These are phyloP conservation scores for Phaffia australis DNA, from an alignment of 768 basidiomycete genomes.

Conservation along the genomic window DNA sequence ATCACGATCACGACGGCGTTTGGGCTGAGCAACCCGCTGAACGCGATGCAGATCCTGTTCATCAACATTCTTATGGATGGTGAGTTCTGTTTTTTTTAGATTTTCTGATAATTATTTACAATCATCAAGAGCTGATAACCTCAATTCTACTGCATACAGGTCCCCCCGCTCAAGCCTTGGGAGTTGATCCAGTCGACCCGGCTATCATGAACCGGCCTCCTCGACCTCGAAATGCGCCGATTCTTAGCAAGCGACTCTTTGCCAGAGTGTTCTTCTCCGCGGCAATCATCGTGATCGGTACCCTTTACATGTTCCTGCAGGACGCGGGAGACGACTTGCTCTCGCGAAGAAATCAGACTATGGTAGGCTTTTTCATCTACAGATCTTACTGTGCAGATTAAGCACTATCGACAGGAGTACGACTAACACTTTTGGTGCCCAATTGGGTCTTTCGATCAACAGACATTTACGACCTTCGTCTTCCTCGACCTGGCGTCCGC, in stretches of 20 bases:
- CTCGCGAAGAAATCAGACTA: constrained; percentile 81
- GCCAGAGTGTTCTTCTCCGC: constrained; percentile 83
- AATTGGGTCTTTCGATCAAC: constrained; percentile 1
- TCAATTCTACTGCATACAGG: constrained; percentile 42
- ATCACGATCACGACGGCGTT: constrained; percentile 89
- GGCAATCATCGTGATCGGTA: constrained; percentile 83
- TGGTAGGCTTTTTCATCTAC: constrained; percentile 49
- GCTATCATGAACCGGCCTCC: constrained; percentile 90
- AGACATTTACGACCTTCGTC: constrained; percentile 98
- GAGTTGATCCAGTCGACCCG: constrained; percentile 89
- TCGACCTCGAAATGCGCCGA: constrained; percentile 75
- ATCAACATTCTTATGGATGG: constrained; percentile 99
- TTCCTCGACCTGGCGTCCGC: constrained; percentile 93
- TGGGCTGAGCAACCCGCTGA: constrained; percentile 78
- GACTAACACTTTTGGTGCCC: neutral
- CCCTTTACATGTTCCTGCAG: constrained; percentile 71
- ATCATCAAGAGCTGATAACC: neutral
- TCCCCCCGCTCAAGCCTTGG: constrained; percentile 86
- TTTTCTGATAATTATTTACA: too few relatives aligned
- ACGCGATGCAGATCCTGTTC: constrained; percentile 95
- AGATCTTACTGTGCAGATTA: neutral
- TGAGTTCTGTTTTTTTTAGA: constrained; percentile 33
- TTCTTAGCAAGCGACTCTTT: constrained; percentile 64
- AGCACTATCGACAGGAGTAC: neutral
- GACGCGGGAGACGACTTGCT: constrained; percentile 58